Conservation (phyloP, 352 stramenopile species). For the Saprolegnia diclina region DNA sequence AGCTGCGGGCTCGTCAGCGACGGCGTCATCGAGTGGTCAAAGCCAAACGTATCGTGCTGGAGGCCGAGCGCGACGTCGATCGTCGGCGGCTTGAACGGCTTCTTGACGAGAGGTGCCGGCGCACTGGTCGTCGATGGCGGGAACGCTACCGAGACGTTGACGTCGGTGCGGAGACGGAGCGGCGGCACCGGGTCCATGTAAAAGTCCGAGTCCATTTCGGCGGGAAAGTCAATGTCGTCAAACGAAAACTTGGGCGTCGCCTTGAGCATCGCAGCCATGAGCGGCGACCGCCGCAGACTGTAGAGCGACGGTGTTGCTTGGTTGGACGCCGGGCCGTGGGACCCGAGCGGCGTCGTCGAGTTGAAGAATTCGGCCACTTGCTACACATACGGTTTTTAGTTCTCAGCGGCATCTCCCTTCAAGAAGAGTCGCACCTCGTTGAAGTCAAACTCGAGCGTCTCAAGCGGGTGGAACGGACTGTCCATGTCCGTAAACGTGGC, state of each 20-base stretch:
- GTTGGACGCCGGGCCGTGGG: slow-evolving; percentile 37
- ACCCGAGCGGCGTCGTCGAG: slow-evolving; percentile 52
- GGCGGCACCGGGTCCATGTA: slow-evolving; percentile 30
- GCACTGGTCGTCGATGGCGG: slow-evolving; percentile 49
- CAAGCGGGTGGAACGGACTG: slow-evolving; percentile 63
- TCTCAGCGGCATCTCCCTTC: not conserved
- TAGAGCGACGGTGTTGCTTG: slow-evolving; percentile 28
- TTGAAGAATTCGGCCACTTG: slow-evolving; percentile 83
- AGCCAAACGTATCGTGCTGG: slow-evolving; percentile 79
- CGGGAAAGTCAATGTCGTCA: slow-evolving; percentile 68
- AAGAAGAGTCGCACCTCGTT: slow-evolving; percentile 44
- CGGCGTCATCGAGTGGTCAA: slow-evolving; percentile 80
- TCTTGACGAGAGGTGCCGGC: slow-evolving; percentile 54
- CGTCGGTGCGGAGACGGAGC: slow-evolving; percentile 69
- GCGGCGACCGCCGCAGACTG: slow-evolving; percentile 65
- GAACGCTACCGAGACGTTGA: slow-evolving; percentile 63
- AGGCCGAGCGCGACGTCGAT: slow-evolving; percentile 60
- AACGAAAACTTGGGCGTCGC: slow-evolving; percentile 79
- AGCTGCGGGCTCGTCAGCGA: slow-evolving; percentile 83
- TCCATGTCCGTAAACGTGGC: slow-evolving; percentile 52
- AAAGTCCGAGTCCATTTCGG: slow-evolving; percentile 76
- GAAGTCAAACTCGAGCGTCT: slow-evolving; percentile 83
- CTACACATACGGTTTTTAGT: no score
- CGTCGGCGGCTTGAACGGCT: slow-evolving; percentile 60
- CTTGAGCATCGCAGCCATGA: slow-evolving; percentile 73